Evolutionary conservation across 306 rosid species (phyloP).

Genomic region (Vigna reflexopilosa): DNA sequence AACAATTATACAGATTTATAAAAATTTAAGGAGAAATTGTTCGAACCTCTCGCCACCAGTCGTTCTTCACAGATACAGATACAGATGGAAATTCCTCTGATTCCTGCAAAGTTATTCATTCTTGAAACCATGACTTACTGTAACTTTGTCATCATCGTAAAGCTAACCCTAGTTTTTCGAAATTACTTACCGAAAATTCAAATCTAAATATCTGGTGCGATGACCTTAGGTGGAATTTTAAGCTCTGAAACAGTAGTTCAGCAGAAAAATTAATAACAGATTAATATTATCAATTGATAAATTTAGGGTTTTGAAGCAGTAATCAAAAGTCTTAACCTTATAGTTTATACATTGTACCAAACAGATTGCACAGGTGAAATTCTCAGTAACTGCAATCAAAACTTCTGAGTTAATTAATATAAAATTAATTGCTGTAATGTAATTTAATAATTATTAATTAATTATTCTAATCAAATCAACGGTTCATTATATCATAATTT

Average conservation of each 20-base stretch:
- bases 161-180: constrained; percentile 34
- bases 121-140: constrained; percentile 37
- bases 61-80: constrained; percentile 57
- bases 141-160: constrained; percentile 33
- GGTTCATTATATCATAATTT: neutral
- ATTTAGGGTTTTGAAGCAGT: neutral
- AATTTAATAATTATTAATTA: constrained; percentile 28
- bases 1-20: neutral
- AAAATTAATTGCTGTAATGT: neutral
- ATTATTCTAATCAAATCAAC: constrained; percentile 14
- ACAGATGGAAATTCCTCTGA: constrained; percentile 75
- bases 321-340: constrained; percentile 61
- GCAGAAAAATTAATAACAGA: constrained; percentile 37
- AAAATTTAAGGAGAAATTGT: constrained; percentile 37
- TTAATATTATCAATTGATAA: constrained; percentile 32
- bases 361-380: constrained; percentile 87
- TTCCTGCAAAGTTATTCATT: constrained; percentile 62
- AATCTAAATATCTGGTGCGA: constrained; percentile 83
- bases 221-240: constrained; percentile 68
- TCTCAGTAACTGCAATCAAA: constrained; percentile 70
- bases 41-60: constrained; percentile 68
- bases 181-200: constrained; percentile 86
- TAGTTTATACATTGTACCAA: constrained; percentile 75
- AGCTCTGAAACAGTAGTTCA: constrained; percentile 62
- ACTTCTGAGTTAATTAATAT: neutral